Evolutionary conservation across 768 basidiomycete species (phyloP).

Genomic region (Nidularia pulvinata): DNA sequence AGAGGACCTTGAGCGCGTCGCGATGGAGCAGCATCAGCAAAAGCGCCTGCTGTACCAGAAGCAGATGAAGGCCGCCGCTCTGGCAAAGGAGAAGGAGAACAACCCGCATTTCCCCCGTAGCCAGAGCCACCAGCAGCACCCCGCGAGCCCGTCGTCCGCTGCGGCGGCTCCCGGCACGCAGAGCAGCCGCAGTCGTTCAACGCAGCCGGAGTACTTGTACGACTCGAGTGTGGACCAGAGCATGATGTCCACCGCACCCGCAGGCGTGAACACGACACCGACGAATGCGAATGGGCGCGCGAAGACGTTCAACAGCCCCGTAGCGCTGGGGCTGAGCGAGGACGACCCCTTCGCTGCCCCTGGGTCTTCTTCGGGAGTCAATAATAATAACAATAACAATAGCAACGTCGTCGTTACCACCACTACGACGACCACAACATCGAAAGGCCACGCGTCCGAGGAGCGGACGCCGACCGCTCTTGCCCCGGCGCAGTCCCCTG

Average conservation of each 20-base stretch:
- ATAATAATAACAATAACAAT: neutral
- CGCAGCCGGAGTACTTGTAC: conserved; percentile 76
- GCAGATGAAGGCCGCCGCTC: conserved; percentile 62
- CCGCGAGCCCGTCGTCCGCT: conserved; percentile 30
- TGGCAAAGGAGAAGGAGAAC: conserved; percentile 12
- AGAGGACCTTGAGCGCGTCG: conserved; percentile 75
- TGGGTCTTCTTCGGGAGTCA: conserved; percentile 1
- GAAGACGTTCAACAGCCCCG: conserved; percentile 29
- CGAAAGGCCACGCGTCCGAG: conserved; percentile 8
- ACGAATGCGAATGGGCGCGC: conserved; percentile 15
- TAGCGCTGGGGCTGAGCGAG: conserved; percentile 38
- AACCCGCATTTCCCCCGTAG: conserved; percentile 30
- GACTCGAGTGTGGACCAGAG: conserved; percentile 69
- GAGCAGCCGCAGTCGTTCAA: conserved; percentile 56
- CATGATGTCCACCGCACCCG: conserved; percentile 25
- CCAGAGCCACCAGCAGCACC: conserved; percentile 60
- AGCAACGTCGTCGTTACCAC: conserved; percentile 4
- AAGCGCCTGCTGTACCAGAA: conserved; percentile 82
- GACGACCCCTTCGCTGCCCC: conserved; percentile 78
- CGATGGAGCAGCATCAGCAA: conserved; percentile 83
- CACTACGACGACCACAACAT: conserved; percentile 6
- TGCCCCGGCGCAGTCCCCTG: conserved; percentile 4
- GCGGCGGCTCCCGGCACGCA: conserved; percentile 27
- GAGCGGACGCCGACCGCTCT: conserved; percentile 7
- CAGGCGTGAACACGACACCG: conserved; percentile 22